Percentiles rank a stretch among this genome's conserved stretches.
Conservation (phyloP, 371 early-diverging fungal genomes). For the Lichtheimia ornata region DNA sequence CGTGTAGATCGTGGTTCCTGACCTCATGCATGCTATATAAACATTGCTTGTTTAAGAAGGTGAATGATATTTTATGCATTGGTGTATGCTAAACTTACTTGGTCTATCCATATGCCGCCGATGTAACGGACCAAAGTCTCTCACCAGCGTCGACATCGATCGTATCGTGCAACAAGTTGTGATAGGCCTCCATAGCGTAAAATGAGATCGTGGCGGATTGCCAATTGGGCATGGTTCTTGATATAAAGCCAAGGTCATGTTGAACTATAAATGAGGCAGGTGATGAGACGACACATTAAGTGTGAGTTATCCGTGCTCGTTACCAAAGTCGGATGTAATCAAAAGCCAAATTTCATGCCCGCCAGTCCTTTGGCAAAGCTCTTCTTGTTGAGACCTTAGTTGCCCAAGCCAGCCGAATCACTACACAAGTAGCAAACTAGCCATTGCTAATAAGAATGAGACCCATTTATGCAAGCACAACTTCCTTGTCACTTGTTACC, state of each 20-base stretch:
- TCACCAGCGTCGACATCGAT: slow-evolving; percentile 11
- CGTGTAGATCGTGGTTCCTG: slow-evolving; percentile 17
- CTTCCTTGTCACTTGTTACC: too few relatives aligned
- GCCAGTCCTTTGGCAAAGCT: slow-evolving; percentile 55
- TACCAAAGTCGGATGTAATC: slow-evolving; percentile 57
- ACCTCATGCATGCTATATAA: too few relatives aligned
- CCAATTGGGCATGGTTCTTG: slow-evolving; percentile 45
- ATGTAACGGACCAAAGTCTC: slow-evolving; percentile 35
- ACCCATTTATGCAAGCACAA: too few relatives aligned
- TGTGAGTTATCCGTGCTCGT: slow-evolving; percentile 18
- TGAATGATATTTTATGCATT: not conserved
- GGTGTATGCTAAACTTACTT: not conserved
- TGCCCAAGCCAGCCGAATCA: slow-evolving; percentile 49
- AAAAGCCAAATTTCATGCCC: slow-evolving; percentile 56
- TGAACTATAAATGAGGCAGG: slow-evolving; percentile 23
- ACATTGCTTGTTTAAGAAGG: too few relatives aligned
- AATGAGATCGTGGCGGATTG: slow-evolving; percentile 11
- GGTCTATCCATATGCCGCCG: slow-evolving; percentile 51
- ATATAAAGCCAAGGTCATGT: slow-evolving; percentile 38
- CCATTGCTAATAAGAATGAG: too few relatives aligned
- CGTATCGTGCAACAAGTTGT: slow-evolving; percentile 28
- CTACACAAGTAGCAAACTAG: not conserved
- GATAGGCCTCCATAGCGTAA: slow-evolving; percentile 20
- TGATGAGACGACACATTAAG: not conserved
- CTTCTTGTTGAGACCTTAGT: slow-evolving; percentile 43